Conservation (phyloP, 495 filamentous ascomycete genomes). For the Xylaria nigripes region DNA sequence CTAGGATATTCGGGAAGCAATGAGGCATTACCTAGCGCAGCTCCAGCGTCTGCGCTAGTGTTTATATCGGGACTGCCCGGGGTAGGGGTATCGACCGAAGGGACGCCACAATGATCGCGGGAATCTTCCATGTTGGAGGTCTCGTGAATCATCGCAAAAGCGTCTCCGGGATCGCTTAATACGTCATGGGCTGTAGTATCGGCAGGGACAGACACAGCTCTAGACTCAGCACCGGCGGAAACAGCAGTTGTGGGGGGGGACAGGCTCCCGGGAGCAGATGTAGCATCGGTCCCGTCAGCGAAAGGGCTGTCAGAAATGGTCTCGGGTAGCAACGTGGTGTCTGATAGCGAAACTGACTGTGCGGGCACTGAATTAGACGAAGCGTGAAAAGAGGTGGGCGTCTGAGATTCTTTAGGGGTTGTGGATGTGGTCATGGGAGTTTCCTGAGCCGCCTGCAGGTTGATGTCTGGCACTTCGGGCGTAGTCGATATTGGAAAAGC, state of each 20-base stretch:
- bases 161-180: conserved; percentile 32
- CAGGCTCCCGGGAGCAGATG: conserved; percentile 51
- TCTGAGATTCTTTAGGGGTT: background rate
- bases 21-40: conserved; percentile 25
- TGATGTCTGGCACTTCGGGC: background rate
- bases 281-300: background rate
- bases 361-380: conserved; percentile 4
- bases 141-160: conserved; percentile 14
- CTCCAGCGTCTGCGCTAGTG: conserved; percentile 26
- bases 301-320: conserved; percentile 16
- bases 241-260: conserved; percentile 63
- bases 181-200: conserved; percentile 26
- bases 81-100: conserved; percentile 41
- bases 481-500: background rate
- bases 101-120: conserved; percentile 21
- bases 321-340: conserved; percentile 15
- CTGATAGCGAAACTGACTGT: conserved; percentile 2
- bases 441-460: background rate
- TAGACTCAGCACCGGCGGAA: conserved; percentile 48
- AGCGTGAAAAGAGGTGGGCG: background rate
- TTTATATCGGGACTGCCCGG: conserved; percentile 25
- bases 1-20: conserved; percentile 51
- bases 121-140: conserved; percentile 6
- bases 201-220: conserved; percentile 42
- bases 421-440: background rate